These are phyloP conservation scores for Sphagnum contortum DNA, from an alignment of 225 moss, liverwort and hornwort species.

Conservation along the genomic window DNA sequence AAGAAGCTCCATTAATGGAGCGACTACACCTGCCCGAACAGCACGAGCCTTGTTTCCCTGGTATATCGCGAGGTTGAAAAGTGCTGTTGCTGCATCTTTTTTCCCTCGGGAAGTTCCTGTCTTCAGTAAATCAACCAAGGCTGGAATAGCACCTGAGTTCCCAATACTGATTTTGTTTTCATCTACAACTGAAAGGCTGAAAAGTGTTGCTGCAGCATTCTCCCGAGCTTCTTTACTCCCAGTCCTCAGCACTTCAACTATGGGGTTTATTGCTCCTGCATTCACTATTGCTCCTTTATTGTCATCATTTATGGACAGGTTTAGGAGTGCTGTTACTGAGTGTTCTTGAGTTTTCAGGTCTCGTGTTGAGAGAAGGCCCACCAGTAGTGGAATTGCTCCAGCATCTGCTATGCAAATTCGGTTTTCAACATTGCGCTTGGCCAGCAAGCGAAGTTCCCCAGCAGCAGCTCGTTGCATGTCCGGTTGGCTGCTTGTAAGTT, in stretches of 20 bases:
- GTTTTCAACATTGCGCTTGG: conserved; percentile 55
- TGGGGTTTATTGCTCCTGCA: conserved; percentile 58
- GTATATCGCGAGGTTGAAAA: conserved; percentile 45
- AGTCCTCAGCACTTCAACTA: conserved; percentile 60
- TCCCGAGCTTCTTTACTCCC: conserved; percentile 61
- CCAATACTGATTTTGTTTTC: conserved; percentile 62
- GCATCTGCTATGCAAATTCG: conserved; percentile 57
- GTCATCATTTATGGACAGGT: conserved; percentile 52
- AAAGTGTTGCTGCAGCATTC: conserved; percentile 61
- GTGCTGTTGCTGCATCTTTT: conserved; percentile 56
- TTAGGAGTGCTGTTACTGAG: conserved; percentile 64
- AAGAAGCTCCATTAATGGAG: conserved; percentile 45
- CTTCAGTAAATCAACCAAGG: conserved; percentile 49
- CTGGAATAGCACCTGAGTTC: conserved; percentile 51
- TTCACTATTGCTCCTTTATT: conserved; percentile 53
- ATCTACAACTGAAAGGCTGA: conserved; percentile 53
- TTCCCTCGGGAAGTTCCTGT: conserved; percentile 56
- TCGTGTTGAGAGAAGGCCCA: conserved; percentile 32
- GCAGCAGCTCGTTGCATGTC: conserved; percentile 55
- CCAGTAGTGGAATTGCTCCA: conserved; percentile 62
- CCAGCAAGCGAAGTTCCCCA: conserved; percentile 49
- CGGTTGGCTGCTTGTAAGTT: conserved; percentile 36
- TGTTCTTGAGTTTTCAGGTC: conserved; percentile 62
- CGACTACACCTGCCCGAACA: conserved; percentile 41
- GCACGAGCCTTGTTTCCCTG: conserved; percentile 55